Evolutionary conservation across 1,139 yeast genomes (phyloP).

Genomic region (Nakaseomyces kungkrabaensis): DNA sequence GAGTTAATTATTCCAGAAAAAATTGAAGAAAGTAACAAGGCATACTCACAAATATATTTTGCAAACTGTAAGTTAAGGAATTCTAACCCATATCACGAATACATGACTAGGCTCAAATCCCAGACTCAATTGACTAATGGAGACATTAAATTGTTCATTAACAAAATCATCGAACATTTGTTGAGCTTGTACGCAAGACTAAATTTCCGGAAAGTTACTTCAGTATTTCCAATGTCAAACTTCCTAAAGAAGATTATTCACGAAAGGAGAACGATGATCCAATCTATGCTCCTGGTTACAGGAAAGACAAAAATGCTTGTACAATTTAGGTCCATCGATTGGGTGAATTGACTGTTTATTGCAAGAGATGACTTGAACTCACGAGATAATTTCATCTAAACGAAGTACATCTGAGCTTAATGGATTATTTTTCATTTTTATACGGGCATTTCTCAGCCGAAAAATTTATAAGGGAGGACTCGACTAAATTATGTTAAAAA

Average conservation of each 20-base stretch:
- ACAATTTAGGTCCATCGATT: conserved; percentile 11
- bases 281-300: conserved; percentile 12
- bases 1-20: neutral
- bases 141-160: conserved; percentile 1
- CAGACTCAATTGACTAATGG: conserved; percentile 5
- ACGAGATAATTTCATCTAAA: neutral
- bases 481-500: neutral
- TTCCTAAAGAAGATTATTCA: neutral
- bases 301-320: conserved; percentile 13
- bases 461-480: neutral
- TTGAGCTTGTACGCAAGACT: neutral
- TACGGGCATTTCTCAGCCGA: neutral
- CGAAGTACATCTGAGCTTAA: neutral
- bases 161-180: neutral
- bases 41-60: neutral
- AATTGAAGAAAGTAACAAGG: neutral
- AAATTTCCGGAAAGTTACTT: neutral
- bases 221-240: neutral
- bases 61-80: neutral
- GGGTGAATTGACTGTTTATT: conserved; percentile 3
- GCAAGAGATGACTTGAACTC: too few relatives aligned
- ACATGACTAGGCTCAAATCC: neutral
- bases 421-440: neutral
- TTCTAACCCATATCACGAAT: neutral
- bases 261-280: conserved; percentile 10